Percentiles rank a stretch among this genome's conserved stretches.
Evolutionary conservation across 1,284 basidiomycete genomes (phyloP).

Genomic region (Cryptococcus deneoformans): DNA sequence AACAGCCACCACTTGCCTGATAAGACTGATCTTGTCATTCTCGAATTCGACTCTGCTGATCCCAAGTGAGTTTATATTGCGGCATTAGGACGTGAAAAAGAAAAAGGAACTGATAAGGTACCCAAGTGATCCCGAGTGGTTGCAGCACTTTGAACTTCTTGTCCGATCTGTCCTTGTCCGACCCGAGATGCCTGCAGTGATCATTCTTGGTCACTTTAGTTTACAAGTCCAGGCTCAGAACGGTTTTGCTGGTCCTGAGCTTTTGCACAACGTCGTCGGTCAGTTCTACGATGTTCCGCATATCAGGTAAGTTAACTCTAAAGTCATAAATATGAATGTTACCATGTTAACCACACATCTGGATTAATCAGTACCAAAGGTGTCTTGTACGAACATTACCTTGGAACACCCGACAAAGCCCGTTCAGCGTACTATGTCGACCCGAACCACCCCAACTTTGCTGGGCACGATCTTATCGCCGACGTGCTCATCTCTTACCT

Average conservation of each 20-base stretch:
- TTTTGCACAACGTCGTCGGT: slow-evolving; percentile 80
- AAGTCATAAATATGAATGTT: background rate
- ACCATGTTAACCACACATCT: background rate
- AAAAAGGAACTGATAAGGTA: slow-evolving; percentile 1
- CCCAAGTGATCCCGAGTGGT: slow-evolving; percentile 63
- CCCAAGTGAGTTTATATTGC: slow-evolving; percentile 60
- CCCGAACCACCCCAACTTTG: slow-evolving; percentile 71
- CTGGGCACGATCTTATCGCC: slow-evolving; percentile 77
- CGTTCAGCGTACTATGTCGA: slow-evolving; percentile 70
- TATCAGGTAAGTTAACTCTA: slow-evolving; percentile 56
- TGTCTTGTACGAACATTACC: slow-evolving; percentile 74
- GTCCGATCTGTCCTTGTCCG: slow-evolving; percentile 84
- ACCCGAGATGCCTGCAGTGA: slow-evolving; percentile 80
- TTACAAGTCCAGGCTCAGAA: slow-evolving; percentile 73
- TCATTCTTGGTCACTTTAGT: slow-evolving; percentile 88
- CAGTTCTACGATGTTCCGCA: slow-evolving; percentile 96
- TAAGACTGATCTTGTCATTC: slow-evolving; percentile 82
- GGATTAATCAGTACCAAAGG: slow-evolving; percentile 64
- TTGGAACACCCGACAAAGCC: slow-evolving; percentile 66
- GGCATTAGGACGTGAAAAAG: background rate
- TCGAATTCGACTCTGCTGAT: slow-evolving; percentile 90
- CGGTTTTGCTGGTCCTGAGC: slow-evolving; percentile 82
- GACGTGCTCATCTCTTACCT: slow-evolving; percentile 85
- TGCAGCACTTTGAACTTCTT: slow-evolving; percentile 84
- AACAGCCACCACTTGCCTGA: slow-evolving; percentile 87